Evolutionary conservation across 805 yeast species (phyloP), one percentile per base, ranked within the genome.

Genomic region (Suhomyces emberorum): DNA sequence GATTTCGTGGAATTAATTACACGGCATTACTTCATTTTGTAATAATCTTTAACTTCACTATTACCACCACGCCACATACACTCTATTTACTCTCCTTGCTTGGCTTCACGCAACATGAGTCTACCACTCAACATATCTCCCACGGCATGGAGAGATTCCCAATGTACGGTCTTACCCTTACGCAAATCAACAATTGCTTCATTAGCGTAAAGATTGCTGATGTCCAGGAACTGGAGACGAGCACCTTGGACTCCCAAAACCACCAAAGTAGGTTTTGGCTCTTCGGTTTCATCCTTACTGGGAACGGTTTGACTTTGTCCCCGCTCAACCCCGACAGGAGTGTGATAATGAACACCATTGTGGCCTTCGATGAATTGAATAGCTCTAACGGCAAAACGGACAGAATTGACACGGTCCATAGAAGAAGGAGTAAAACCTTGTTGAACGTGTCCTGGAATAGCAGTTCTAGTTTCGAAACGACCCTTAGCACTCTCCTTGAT

Each of bases 361-460:
- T 42, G 50, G 12, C 65, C 63, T 56, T 83, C 91, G 44, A 85
- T 73, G 65, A 77, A 84, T 42, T 78, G 77, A 37, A 82, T 77
- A 16, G 88, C 81, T 53, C 74, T 76, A 35, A 83, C 73, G 0
- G 88, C 83, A 44, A 80, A 77, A 55, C 87, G 74, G 3, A 83
- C 77, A 5, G 87, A 89, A 51, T 79, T 70, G 1, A 83, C 79
- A 64, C 95, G 70, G 58, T 85, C 95, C 57, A 82, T 81, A 21
- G 89, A 75, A 0, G 87, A 75, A 38, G 95, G 93, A 20, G 77
- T 63, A 34, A 80, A 81, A 54, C 95, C 95, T 57, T 85, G 95
- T 63, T 85, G 93, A 21, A 84, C 89, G 55, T 84, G 95, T 15
- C 95, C 93, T 18, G 98, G 98, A 42, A 89, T 79, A 11, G 98